Percentiles rank a stretch among this genome's conserved stretches.
Conservation (phyloP, 495 filamentous ascomycete genomes). For the Hyaloscypha finlandica region DNA sequence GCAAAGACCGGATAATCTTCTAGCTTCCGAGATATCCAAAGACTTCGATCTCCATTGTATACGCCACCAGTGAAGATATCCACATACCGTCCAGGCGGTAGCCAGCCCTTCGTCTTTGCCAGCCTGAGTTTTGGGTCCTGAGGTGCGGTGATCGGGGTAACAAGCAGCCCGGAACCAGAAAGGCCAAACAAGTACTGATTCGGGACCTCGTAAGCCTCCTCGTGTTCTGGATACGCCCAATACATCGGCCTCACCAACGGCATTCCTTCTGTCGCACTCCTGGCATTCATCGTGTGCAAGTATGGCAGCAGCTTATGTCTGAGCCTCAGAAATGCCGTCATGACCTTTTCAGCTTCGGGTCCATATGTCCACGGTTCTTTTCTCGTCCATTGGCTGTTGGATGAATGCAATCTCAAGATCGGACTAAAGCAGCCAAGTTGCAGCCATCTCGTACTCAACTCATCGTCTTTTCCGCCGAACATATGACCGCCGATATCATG, state of each 20-base stretch:
- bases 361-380: conserved; percentile 61
- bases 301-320: conserved; percentile 58
- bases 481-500: conserved; percentile 65
- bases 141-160: conserved; percentile 52
- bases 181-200: conserved; percentile 57
- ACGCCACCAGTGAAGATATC: conserved; percentile 54
- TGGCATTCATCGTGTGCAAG: conserved; percentile 57
- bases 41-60: conserved; percentile 52
- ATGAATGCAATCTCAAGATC: conserved; percentile 58
- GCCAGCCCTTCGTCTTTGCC: conserved; percentile 48
- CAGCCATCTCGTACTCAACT: conserved; percentile 58
- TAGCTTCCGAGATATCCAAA: conserved; percentile 47
- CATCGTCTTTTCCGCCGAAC: conserved; percentile 50
- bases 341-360: conserved; percentile 39
- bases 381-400: conserved; percentile 50
- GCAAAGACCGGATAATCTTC: conserved; percentile 51
- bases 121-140: conserved; percentile 41
- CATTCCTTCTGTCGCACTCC: conserved; percentile 36
- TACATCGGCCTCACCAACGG: conserved; percentile 61
- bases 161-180: conserved; percentile 48
- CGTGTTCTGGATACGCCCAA: conserved; percentile 51
- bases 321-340: conserved; percentile 48
- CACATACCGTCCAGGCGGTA: conserved; percentile 49
- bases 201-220: conserved; percentile 50
- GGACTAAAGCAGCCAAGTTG: conserved; percentile 60